Evolutionary conservation across 2,329 filamentous ascomycete species (phyloP), one percentile per base, ranked within the genome.

Genomic region (Stemphylium vesicarium): DNA sequence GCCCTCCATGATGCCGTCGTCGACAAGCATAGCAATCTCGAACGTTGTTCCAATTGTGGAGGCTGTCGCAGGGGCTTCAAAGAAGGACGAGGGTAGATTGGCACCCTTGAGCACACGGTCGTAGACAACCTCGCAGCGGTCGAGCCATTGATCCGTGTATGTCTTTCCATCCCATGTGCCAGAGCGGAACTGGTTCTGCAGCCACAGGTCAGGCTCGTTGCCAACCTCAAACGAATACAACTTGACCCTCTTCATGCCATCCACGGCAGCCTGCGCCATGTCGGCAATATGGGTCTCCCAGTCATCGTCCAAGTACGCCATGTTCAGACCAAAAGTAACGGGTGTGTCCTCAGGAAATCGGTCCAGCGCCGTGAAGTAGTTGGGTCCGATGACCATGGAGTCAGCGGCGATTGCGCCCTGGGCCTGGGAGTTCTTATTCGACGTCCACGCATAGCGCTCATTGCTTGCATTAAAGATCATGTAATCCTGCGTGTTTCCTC

Each of bases 11-110:
- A 82, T 78, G 31, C 77, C 78, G 49, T 75, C 69, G 40, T 68
- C 44, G 29, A 76, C 68, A 37, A 83, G 68, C 52, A 78, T 69
- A 4, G 68, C 43, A 52, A 82, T 79, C 53, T 78, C 71, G 59
- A 82, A 82, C n/a, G 77, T 78, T 5, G 78, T 82, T 26, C 78
- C 79, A 38, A 81, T 82, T 11, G 81, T 83, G 12, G 78, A 81
- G 6, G 81, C 81, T 2, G 81, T 83, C 3, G 75, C 72, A 4
- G 76, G 78, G 6, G 79, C 73, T 66, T 83, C 81, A 65, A 83
- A 83, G 64, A 81, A 81, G 47, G 74, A 72, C 39, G 75, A 72
- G 0, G 69, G 68, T 15, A 79, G 65, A 38, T 72, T 72, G 5
- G 72, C 72, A 4, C 79, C 77, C 61, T 75, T 65, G 20, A 83